These are phyloP conservation scores for Penicillium sclerotigenum DNA, from an alignment of 2,329 filamentous ascomycete species.

Conservation along the genomic window DNA sequence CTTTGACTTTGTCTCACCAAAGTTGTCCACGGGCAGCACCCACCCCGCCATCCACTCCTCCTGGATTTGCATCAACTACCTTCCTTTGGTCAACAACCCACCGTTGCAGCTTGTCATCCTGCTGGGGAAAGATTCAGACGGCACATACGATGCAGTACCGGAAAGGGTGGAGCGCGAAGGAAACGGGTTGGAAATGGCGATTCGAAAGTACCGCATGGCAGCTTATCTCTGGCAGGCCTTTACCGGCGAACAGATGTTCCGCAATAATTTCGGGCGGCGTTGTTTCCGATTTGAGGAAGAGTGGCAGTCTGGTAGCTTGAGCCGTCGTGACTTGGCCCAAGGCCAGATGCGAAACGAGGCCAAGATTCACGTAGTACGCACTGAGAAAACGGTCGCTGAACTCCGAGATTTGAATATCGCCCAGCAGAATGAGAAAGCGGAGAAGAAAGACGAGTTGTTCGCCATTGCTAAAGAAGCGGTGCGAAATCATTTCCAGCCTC, in stretches of 20 bases:
- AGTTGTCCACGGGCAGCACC: constrained; percentile 64
- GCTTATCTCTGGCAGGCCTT: constrained; percentile 97
- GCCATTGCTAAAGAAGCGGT: constrained; percentile 74
- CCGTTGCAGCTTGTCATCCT: constrained; percentile 88
- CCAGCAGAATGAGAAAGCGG: constrained; percentile 70
- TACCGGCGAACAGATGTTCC: constrained; percentile 92
- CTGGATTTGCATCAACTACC: constrained; percentile 79
- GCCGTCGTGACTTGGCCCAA: constrained; percentile 66
- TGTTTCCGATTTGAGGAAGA: constrained; percentile 92
- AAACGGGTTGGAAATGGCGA: constrained; percentile 73
- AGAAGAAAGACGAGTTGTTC: constrained; percentile 70
- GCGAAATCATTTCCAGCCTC: constrained; percentile 69
- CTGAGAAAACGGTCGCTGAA: constrained; percentile 79
- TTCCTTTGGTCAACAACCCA: constrained; percentile 72
- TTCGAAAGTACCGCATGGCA: constrained; percentile 89
- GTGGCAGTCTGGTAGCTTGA: constrained; percentile 81
- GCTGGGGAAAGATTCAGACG: constrained; percentile 81
- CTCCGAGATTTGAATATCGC: constrained; percentile 73
- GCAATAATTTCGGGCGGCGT: constrained; percentile 79
- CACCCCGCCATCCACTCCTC: constrained; percentile 69
- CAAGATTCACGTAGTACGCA: constrained; percentile 79
- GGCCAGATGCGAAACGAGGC: constrained; percentile 84
- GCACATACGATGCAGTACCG: constrained; percentile 77
- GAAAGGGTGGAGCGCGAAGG: constrained; percentile 74
- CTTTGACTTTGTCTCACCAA: constrained; percentile 83